Percentiles rank a stretch among this genome's conserved stretches.
Conservation (phyloP, 306 rosid genomes). For the Carpinus viminea region DNA sequence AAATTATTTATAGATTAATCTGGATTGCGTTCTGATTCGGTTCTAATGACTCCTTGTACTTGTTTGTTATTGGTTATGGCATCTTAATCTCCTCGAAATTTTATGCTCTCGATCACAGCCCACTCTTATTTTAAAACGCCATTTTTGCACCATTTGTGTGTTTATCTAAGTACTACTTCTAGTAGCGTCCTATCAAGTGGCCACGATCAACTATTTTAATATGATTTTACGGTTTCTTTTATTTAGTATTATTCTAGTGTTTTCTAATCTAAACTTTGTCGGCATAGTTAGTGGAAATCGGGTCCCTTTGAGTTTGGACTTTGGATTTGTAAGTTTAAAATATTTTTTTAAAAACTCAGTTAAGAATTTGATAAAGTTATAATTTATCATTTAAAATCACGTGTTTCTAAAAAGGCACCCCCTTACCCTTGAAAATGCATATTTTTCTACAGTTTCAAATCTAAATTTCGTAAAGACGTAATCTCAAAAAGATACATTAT, state of each 20-base stretch:
- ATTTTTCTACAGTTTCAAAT: too few species aligned
- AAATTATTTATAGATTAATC: slow-evolving; percentile 22
- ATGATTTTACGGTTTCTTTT: neutral
- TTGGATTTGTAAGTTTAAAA: too few species aligned
- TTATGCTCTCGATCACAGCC: slow-evolving; percentile 17
- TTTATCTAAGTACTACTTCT: slow-evolving; percentile 17
- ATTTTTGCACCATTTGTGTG: slow-evolving; percentile 26
- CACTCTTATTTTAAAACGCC: slow-evolving; percentile 5
- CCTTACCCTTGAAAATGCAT: too few species aligned
- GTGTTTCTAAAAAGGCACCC: too few species aligned
- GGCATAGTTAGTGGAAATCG: slow-evolving; percentile 10
- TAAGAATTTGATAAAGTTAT: too few species aligned
- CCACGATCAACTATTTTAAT: slow-evolving; percentile 29
- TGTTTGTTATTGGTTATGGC: slow-evolving; percentile 29
- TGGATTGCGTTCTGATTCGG: slow-evolving; percentile 39
- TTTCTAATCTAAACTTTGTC: neutral
- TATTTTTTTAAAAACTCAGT: too few species aligned
- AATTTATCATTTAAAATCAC: too few species aligned
- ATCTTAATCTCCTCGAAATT: slow-evolving; percentile 75
- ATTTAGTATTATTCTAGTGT: slow-evolving; percentile 2
- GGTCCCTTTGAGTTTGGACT: too few species aligned
- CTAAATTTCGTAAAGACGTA: too few species aligned
- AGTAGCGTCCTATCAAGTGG: slow-evolving; percentile 34
- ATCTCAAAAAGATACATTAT: too few species aligned
- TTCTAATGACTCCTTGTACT: slow-evolving; percentile 27